Percentiles rank a stretch among this genome's conserved stretches.
phyloP scores from a whole-genome alignment of 2,329 filamentous ascomycete genomes.

The Nigrospora osmanthi region DNA sequence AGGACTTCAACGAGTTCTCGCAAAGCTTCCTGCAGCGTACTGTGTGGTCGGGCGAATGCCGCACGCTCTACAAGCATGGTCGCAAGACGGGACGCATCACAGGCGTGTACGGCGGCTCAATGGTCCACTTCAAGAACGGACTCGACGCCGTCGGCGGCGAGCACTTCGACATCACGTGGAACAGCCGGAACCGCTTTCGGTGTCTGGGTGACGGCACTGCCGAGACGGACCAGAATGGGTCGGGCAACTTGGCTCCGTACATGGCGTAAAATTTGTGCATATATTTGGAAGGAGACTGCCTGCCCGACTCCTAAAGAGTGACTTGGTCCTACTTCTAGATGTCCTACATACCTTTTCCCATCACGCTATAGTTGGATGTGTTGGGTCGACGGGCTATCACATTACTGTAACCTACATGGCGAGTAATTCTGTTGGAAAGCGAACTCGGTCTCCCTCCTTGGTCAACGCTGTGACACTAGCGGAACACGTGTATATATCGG shows the following conservation, averaged over 20 bases:
- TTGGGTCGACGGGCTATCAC: too few relatives aligned
- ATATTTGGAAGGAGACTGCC: too few relatives aligned
- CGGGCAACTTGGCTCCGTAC: background rate
- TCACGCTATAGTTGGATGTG: too few relatives aligned
- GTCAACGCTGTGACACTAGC: too few relatives aligned
- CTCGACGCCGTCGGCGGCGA: background rate
- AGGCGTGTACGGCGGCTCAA: background rate
- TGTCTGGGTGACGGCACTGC: background rate
- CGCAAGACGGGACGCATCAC: background rate
- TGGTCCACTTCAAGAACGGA: background rate
- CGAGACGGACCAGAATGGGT: background rate
- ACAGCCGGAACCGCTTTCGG: background rate
- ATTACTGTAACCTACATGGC: too few relatives aligned
- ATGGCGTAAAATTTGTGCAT: too few relatives aligned
- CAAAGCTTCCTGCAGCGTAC: background rate
- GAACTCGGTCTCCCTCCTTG: too few relatives aligned
- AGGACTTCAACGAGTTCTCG: background rate
- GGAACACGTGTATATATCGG: too few relatives aligned
- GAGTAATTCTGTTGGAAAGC: too few relatives aligned
- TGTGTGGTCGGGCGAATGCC: background rate
- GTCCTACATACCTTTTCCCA: too few relatives aligned
- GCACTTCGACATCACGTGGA: background rate
- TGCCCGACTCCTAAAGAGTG: too few relatives aligned
- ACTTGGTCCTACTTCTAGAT: too few relatives aligned
- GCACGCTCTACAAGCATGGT: background rate